Evolutionary conservation across 164 flowering plant species (phyloP), one percentile per base, ranked within the genome.

Genomic region (Buxus sempervirens): DNA sequence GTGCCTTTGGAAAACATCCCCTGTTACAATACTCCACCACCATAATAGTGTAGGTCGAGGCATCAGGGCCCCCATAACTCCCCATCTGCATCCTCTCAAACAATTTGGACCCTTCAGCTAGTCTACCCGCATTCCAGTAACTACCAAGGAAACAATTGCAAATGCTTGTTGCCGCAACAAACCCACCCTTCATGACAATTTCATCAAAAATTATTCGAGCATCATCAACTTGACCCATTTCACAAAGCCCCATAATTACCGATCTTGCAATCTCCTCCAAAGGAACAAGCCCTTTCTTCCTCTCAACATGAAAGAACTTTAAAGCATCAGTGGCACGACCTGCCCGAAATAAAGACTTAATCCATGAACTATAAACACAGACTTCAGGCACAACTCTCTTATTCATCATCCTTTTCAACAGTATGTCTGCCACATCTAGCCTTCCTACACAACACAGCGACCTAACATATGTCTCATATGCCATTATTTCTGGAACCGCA

Each of bases 331-430:
- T 76, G 58, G 69, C 76, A 24, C 82, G 71, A 56, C 76, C 81
- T 1, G 75, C 81, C 59, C 27, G 70, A 68, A 72, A 78, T 57
- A 82, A 78, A 19, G 81, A 81, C 67, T 72, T 80, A 9, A 82
- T 66, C 65, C 80, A 82, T 28, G 76, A 69, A 16, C 67, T 73
- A 68, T 78, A 66, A 20, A 80, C 79, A 65, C 85, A 82, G 42
- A 72, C 59, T 62, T 82, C 77, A 4, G 70, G 73, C 60, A 76
- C 60, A 0, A 51, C 45, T 69, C 68, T 76, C 71, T 65, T 76
- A 55, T 62, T 70, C 80, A 82, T 72, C 81, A 80, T 77, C 72
- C 72, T 77, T 62, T 78, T 82, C 74, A 82, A 64, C 70, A 82
- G 48, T 23, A 56, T 56, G 70, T 80, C 79, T 9, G 85, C 85